Evolutionary conservation across 257 asterid genomes (phyloP).

Genomic region (Gardenia jasminoides): DNA sequence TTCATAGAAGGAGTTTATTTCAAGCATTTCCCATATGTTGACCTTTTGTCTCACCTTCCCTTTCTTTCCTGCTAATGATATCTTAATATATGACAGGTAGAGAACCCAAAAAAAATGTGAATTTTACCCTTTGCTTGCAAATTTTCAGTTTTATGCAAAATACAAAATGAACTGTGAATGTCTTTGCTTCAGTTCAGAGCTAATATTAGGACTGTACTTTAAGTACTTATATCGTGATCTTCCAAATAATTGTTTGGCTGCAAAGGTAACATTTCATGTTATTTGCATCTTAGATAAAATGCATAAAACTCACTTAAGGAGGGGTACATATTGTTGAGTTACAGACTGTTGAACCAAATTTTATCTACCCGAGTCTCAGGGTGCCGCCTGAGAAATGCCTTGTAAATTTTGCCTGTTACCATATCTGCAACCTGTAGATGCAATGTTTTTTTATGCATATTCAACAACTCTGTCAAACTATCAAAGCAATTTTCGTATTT

Average conservation of each 20-base stretch:
- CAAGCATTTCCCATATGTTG: not conserved
- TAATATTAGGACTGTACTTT: not conserved
- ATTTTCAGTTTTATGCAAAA: not conserved
- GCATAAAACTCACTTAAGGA: too few species aligned
- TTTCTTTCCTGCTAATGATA: not conserved
- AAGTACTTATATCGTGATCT: not conserved
- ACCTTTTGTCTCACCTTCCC: not conserved
- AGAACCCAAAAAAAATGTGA: not conserved
- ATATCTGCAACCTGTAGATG: not conserved
- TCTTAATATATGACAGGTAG: not conserved
- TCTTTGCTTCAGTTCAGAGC: not conserved
- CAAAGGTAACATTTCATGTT: not conserved
- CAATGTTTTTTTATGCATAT: not conserved
- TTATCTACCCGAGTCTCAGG: not conserved
- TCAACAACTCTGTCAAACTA: not conserved
- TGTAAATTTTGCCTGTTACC: not conserved
- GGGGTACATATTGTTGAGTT: not conserved
- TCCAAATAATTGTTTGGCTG: not conserved
- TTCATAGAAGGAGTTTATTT: not conserved
- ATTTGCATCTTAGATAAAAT: not conserved
- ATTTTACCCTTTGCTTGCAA: not conserved
- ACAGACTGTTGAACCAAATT: not conserved
- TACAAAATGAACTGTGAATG: not conserved
- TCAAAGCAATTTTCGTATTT: not conserved
- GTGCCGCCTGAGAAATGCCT: not conserved